These are phyloP conservation scores for Botryobasidium botryosum DNA, from an alignment of 768 basidiomycete genomes.

Conservation along the genomic window DNA sequence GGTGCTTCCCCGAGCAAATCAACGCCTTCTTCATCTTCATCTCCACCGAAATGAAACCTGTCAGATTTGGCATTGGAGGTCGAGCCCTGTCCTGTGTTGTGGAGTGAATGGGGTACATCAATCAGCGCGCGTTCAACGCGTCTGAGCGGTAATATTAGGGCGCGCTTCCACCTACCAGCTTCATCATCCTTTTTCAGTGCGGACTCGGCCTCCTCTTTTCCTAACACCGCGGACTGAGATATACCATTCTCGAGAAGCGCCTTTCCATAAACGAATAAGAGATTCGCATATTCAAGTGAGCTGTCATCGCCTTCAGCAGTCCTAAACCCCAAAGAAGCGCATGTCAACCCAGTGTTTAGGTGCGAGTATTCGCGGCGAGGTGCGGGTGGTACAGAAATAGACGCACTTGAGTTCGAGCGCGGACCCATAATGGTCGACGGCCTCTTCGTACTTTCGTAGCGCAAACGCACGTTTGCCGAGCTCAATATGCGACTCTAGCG, in stretches of 20 bases:
- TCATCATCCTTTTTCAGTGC: slow-evolving; percentile 22
- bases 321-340: slow-evolving; percentile 24
- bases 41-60: slow-evolving; percentile 67
- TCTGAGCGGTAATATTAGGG: not conserved
- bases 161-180: slow-evolving; percentile 12
- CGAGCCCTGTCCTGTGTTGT: slow-evolving; percentile 3
- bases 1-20: slow-evolving; percentile 22
- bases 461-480: slow-evolving; percentile 81
- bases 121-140: not conserved
- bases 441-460: slow-evolving; percentile 69
- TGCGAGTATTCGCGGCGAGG: not conserved
- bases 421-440: slow-evolving; percentile 66
- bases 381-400: slow-evolving; percentile 14
- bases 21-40: slow-evolving; percentile 39
- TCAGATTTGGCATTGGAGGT: slow-evolving; percentile 15
- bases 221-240: slow-evolving; percentile 68
- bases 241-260: slow-evolving; percentile 89
- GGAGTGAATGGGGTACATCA: not conserved
- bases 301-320: slow-evolving; percentile 63
- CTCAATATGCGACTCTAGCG: slow-evolving; percentile 50
- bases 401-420: slow-evolving; percentile 74
- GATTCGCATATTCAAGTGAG: slow-evolving; percentile 66
- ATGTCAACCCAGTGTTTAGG: not conserved
- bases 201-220: slow-evolving; percentile 61
- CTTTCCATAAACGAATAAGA: slow-evolving; percentile 84